Conservation (phyloP, 768 basidiomycete species). For the Serendipita vermifera region DNA sequence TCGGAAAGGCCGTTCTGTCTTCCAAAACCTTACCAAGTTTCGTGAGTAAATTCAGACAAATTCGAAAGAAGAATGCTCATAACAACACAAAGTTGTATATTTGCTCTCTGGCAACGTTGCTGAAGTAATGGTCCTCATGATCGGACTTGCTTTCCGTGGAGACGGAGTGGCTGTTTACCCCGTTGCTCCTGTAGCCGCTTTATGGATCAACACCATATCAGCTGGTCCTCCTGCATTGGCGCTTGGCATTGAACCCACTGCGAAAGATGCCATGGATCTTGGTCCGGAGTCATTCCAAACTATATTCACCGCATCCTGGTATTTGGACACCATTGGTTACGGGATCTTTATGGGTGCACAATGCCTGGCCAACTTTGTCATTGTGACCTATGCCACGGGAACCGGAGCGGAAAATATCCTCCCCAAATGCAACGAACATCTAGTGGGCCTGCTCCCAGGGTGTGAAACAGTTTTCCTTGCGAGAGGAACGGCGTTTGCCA, state of each 20-base stretch:
- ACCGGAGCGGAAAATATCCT: constrained; percentile 24
- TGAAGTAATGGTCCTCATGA: constrained; percentile 40
- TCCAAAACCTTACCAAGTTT: neutral
- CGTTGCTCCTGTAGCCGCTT: constrained; percentile 38
- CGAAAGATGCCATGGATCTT: constrained; percentile 32
- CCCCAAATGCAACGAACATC: constrained; percentile 10
- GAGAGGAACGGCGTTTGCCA: constrained; percentile 26
- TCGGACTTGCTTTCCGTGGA: constrained; percentile 44
- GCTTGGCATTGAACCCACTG: constrained; percentile 38
- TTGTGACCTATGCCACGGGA: constrained; percentile 22
- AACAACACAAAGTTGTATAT: no score
- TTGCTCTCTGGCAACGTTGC: constrained; percentile 42
- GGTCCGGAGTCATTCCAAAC: constrained; percentile 29
- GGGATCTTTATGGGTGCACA: constrained; percentile 26
- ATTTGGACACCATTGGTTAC: constrained; percentile 26
- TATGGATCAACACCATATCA: constrained; percentile 39
- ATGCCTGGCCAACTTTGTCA: constrained; percentile 25
- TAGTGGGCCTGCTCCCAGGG: neutral
- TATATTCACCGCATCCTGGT: constrained; percentile 28
- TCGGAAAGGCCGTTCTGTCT: constrained; percentile 42
- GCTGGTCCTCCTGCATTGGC: constrained; percentile 45
- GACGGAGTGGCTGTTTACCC: constrained; percentile 41
- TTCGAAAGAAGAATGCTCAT: no score
- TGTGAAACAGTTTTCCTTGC: constrained; percentile 28
- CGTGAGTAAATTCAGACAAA: constrained; percentile 44